Evolutionary conservation across 139 green algal species (phyloP).

Genomic region (Closterium sp.): DNA sequence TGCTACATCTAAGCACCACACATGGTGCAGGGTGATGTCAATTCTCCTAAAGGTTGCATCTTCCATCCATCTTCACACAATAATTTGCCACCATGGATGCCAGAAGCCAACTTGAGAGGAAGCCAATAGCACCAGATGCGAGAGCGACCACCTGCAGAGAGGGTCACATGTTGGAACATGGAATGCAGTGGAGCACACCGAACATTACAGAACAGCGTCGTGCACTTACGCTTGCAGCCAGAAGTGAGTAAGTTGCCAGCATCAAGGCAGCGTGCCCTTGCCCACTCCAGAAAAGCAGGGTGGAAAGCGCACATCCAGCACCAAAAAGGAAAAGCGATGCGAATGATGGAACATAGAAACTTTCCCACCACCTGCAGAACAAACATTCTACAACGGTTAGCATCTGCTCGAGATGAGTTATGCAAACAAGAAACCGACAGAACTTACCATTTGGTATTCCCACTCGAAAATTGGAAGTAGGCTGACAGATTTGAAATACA

Average conservation of each 20-base stretch:
- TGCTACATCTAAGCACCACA: neutral
- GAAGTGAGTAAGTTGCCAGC: neutral
- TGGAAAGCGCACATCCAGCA: neutral
- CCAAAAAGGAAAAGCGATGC: neutral
- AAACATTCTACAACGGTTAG: neutral
- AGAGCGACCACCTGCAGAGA: neutral
- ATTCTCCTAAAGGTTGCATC: neutral
- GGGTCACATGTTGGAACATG: neutral
- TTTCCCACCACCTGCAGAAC: neutral
- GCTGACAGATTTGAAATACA: neutral
- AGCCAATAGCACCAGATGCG: neutral
- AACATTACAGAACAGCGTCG: neutral
- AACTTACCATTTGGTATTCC: neutral
- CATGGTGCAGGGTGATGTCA: neutral
- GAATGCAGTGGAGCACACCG: neutral
- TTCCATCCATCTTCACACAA: neutral
- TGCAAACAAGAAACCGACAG: neutral
- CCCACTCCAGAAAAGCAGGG: neutral
- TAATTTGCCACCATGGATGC: neutral
- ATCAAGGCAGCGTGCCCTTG: neutral
- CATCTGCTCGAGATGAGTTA: neutral
- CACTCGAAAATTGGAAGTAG: neutral
- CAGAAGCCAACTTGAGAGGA: neutral
- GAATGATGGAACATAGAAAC: neutral
- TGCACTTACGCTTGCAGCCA: neutral